Percentiles rank a stretch among this genome's conserved stretches.
Conservation (phyloP, 345 rosid genomes). For the Salix viminalis region DNA sequence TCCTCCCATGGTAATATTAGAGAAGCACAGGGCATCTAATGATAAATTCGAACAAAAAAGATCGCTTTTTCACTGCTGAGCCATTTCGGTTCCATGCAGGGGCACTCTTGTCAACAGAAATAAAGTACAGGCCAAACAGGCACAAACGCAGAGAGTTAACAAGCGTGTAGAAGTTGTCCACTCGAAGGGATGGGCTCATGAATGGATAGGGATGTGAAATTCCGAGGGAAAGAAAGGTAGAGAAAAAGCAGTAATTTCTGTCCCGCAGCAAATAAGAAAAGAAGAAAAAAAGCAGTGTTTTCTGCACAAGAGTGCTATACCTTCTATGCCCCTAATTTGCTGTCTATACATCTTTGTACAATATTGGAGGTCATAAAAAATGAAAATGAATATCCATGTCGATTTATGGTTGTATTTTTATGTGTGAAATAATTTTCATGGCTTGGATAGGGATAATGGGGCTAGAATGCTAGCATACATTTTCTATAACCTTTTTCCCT, state of each 20-base stretch:
- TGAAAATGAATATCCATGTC: not conserved
- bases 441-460: constrained; percentile 45
- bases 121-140: constrained; percentile 20
- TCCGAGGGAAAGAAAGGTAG: not conserved
- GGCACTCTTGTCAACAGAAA: constrained; percentile 28
- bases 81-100: constrained; percentile 12
- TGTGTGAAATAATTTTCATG: not conserved
- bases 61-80: not conserved
- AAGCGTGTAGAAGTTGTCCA: constrained; percentile 40
- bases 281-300: constrained; percentile 9
- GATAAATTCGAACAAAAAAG: not conserved
- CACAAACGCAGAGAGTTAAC: constrained; percentile 15
- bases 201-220: constrained; percentile 30
- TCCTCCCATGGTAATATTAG: constrained; percentile 5
- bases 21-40: constrained; percentile 19
- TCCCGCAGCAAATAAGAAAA: not conserved
- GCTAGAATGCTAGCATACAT: constrained; percentile 40
- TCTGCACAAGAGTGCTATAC: constrained; percentile 14
- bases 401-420: not conserved
- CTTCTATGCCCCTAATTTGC: constrained; percentile 22
- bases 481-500: constrained; percentile 43
- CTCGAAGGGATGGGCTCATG: constrained; percentile 14
- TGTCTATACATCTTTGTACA: not conserved
- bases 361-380: not conserved
- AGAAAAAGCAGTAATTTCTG: constrained; percentile 16